Evolutionary conservation across 345 rosid species (phyloP), one percentile per base, ranked within the genome.

Genomic region (Euphorbia lathyris): DNA sequence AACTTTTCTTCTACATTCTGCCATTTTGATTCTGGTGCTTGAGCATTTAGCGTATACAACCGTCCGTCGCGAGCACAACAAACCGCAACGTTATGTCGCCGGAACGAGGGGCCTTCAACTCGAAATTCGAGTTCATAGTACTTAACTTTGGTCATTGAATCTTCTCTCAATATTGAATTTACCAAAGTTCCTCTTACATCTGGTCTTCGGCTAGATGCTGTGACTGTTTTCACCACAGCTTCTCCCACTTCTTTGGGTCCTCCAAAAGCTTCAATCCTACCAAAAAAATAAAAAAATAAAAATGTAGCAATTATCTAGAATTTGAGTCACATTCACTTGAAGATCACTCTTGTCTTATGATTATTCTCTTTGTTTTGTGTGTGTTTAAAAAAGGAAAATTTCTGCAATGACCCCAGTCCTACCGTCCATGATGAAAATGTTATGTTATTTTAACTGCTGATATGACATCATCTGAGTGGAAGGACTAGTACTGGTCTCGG

Each of bases 211-310:
- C 90, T 69, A 0, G 96, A 80, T 58, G 86, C 83, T 2, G 89
- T 84, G 53, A 91, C 70, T 1, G 86, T 81, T 74, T 72, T 72
- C 64, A 95, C 85, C 65, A 90, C 77, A 10, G 93, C 83, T 72
- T 87, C 90, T 63, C 99, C 97, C 26, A 90, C 91, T 77, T 95
- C 91, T 66, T 79, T 74, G 0, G 97, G 80, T n/a, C 92, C 93
- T 70, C 97, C 97, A 63, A 92, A 92, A 1, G 93, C 84, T 76
- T 90, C 97, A 7, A 92, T 88, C 57, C 97, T 94, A 7, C 38
- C 3, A 34, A 34, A 34, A 34, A 7, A 65, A n/a, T 40, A 26
- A 50, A n/a, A 68, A n/a, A n/a, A n/a, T n/a, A n/a, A n/a, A n/a
- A n/a, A n/a, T n/a, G n/a, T n/a, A n/a, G n/a, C n/a, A n/a, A n/a